Conservation (phyloP, 2,329 filamentous ascomycete genomes). For the Hypoxylon sp. region DNA sequence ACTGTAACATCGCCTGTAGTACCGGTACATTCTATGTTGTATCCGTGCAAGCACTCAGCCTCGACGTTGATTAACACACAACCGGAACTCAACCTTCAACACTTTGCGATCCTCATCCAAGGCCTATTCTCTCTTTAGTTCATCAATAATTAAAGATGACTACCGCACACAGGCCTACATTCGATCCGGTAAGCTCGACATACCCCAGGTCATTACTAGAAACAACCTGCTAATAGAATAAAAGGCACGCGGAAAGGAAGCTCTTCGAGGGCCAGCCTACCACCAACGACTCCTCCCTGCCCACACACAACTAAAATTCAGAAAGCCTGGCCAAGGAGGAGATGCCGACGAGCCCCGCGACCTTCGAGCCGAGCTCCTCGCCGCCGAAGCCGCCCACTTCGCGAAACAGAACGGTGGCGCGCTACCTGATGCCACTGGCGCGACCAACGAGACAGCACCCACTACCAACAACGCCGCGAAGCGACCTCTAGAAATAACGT, state of each 20-base stretch:
- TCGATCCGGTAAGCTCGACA: slow-evolving; percentile 81
- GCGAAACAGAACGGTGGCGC: slow-evolving; percentile 82
- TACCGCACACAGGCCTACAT: slow-evolving; percentile 87
- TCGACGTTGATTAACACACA: slow-evolving; percentile 1
- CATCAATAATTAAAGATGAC: slow-evolving; percentile 67
- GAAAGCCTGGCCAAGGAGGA: slow-evolving; percentile 90
- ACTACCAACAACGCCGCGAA: slow-evolving; percentile 69
- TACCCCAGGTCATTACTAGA: neutral
- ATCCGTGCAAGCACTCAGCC: slow-evolving; percentile 10
- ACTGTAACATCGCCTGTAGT: neutral
- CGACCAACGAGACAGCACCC: slow-evolving; percentile 59
- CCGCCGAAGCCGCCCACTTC: slow-evolving; percentile 89
- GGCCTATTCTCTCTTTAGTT: slow-evolving; percentile 12
- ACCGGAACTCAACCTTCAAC: slow-evolving; percentile 12
- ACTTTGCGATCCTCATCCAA: slow-evolving; percentile 18
- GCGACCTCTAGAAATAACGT: slow-evolving; percentile 72
- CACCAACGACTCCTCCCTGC: slow-evolving; percentile 96
- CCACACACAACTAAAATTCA: slow-evolving; percentile 91
- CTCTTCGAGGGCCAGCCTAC: slow-evolving; percentile 91
- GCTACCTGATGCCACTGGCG: slow-evolving; percentile 60
- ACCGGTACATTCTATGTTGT: neutral
- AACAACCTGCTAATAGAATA: slow-evolving; percentile 49
- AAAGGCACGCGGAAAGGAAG: slow-evolving; percentile 93
- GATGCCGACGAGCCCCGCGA: slow-evolving; percentile 82
- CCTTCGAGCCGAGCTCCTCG: slow-evolving; percentile 88